Evolutionary conservation across 306 rosid genomes (phyloP), one percentile per base, ranked within the genome.

Genomic region (cucumber (Cucumis sativus)): DNA sequence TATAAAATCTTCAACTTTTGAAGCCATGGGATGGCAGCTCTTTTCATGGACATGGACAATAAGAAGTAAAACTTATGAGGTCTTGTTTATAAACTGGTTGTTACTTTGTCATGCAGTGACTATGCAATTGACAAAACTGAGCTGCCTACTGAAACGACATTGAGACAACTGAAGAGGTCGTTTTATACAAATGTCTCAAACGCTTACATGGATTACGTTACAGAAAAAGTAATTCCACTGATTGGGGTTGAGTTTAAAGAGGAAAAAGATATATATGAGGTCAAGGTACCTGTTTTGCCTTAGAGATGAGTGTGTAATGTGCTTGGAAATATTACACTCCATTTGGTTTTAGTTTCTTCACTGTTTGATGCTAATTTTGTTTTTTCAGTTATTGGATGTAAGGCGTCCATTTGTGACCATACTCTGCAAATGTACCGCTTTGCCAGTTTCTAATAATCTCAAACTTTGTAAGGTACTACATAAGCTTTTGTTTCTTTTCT

Each of bases 261-360:
- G 73, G 88, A 86, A 55, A 89, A 85, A 70, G 87, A 85, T 13
- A 16, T 66, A n/a, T 89, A 80, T 83, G 79, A 64, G 28, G 83
- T 87, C 6, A 75, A 82, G 85, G 91, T 87, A 83, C 39, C 54
- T 79, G 9, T 51, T 78, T 76, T 49, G 61, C 52, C 56, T 47
- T 78, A 45, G 62, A 23, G 30, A 61, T 55, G 75, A 69, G 75
- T 68, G 0, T 41, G 28, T 2, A 20, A 30, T 11, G 6, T 68
- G 54, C 17, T 41, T 68, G 74, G 10, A 25, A 43, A n/a, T 18
- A 18, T 66, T 41, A 10, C 51, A 23, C 18, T 39, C 52, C 4
- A 39, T 14, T 65, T 4, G 13, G 55, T n/a, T 41, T 20, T 68
- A 18, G 43, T n/a, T 20, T 68, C 49, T 2, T 2, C 18, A 7